A percentile compares a stretch with the other conserved stretches of the same genome.
Conservation (phyloP, 2,329 filamentous ascomycete genomes). For the Verticillium zaregamsianum region DNA sequence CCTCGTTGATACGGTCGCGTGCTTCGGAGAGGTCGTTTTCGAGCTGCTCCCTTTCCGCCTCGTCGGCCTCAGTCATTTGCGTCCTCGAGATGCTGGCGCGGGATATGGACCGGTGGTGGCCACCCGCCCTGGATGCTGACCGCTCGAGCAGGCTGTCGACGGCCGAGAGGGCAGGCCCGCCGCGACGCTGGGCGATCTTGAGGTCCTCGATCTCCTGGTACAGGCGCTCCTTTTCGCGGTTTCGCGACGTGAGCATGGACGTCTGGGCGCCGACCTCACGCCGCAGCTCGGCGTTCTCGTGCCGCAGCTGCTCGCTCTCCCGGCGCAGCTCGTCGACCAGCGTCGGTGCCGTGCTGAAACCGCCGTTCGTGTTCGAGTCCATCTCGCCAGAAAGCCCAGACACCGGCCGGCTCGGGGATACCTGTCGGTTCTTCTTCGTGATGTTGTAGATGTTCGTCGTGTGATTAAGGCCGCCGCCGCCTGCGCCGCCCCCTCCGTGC, state of each 20-base stretch:
- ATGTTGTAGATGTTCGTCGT: conserved; percentile 66
- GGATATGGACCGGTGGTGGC: conserved; percentile 67
- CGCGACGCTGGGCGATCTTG: conserved; percentile 79
- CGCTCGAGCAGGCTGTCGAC: conserved; percentile 91
- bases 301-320: conserved; percentile 71
- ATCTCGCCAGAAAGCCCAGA: conserved; percentile 46
- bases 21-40: conserved; percentile 80
- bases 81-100: conserved; percentile 66
- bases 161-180: conserved; percentile 57
- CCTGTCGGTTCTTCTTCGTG: conserved; percentile 47
- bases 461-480: conserved; percentile 40
- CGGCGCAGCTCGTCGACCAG: conserved; percentile 71
- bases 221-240: conserved; percentile 88
- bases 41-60: conserved; percentile 78
- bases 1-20: conserved; percentile 79
- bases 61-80: conserved; percentile 56
- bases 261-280: conserved; percentile 93
- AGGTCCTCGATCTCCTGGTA: conserved; percentile 97
- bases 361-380: conserved; percentile 46
- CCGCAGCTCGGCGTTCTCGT: conserved; percentile 88
- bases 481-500: conserved; percentile 11
- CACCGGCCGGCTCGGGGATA: conserved; percentile 45
- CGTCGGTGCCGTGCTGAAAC: conserved; percentile 56
- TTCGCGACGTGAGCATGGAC: conserved; percentile 94
- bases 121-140: conserved; percentile 79